These are phyloP conservation scores for Skeletonema costatum DNA, from an alignment of 108 stramenopile genomes.

Conservation along the genomic window DNA sequence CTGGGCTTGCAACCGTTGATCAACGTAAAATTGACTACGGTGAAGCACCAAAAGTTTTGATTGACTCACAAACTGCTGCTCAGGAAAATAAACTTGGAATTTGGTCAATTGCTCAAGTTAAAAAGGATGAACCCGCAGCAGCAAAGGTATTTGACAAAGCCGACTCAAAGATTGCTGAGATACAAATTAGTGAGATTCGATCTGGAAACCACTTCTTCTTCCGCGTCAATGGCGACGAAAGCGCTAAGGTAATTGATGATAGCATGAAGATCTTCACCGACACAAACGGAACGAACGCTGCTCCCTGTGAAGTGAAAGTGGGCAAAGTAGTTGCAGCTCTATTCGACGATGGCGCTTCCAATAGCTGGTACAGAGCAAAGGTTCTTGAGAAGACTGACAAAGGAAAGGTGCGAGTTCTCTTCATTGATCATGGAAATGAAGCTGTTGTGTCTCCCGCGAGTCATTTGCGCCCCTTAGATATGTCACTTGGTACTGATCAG, in stretches of 20 bases:
- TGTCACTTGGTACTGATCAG: slow-evolving; percentile 66
- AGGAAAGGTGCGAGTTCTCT: slow-evolving; percentile 77
- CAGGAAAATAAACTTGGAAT: slow-evolving; percentile 78
- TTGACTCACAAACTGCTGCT: slow-evolving; percentile 79
- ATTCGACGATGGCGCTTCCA: slow-evolving; percentile 94
- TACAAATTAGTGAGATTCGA: slow-evolving; percentile 90
- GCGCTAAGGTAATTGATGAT: slow-evolving; percentile 77
- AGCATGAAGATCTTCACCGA: slow-evolving; percentile 89
- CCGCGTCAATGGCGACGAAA: slow-evolving; percentile 76
- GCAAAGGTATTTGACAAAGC: slow-evolving; percentile 52
- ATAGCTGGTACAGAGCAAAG: slow-evolving; percentile 96
- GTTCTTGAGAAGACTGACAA: slow-evolving; percentile 66
- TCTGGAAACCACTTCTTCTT: slow-evolving; percentile 92
- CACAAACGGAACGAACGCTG: slow-evolving; percentile 77
- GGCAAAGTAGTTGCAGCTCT: slow-evolving; percentile 91
- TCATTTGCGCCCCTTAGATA: slow-evolving; percentile 89
- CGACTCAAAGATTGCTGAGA: slow-evolving; percentile 57
- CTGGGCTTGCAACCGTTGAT: slow-evolving; percentile 85
- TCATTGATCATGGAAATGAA: slow-evolving; percentile 97
- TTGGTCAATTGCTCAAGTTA: slow-evolving; percentile 68
- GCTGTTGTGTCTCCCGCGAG: slow-evolving; percentile 73
- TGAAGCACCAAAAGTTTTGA: slow-evolving; percentile 74
- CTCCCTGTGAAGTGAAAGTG: slow-evolving; percentile 80
- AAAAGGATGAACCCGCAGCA: slow-evolving; percentile 34
- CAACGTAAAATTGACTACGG: slow-evolving; percentile 89